Conservation (phyloP, 2,329 filamentous ascomycete species). For the Talaromyces sp. region DNA sequence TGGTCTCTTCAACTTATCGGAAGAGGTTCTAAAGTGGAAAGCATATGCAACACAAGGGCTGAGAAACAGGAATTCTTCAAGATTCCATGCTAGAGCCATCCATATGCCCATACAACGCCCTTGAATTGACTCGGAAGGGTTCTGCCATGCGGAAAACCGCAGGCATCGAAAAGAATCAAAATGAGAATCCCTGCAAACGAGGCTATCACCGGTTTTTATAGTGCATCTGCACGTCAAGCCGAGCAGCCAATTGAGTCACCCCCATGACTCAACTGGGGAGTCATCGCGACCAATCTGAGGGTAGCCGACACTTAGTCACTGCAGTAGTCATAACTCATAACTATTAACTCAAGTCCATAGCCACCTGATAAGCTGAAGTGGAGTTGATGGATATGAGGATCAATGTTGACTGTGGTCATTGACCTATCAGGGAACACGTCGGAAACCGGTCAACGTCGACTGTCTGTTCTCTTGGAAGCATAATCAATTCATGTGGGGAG, state of each 20-base stretch:
- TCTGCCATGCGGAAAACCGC: neutral
- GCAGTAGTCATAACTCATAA: neutral
- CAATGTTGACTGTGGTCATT: neutral
- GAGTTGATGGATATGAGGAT: neutral
- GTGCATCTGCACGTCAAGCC: neutral
- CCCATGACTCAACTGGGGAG: neutral
- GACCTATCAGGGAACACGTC: neutral
- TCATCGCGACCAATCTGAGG: neutral
- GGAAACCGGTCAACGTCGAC: neutral
- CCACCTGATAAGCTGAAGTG: neutral
- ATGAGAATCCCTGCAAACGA: neutral
- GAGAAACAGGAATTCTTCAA: neutral
- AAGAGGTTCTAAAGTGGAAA: neutral
- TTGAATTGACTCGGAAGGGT: neutral
- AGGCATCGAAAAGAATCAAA: neutral
- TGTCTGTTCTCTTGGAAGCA: neutral
- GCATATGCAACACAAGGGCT: neutral
- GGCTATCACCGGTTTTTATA: constrained; percentile 3
- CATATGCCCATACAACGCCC: neutral
- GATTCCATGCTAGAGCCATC: neutral
- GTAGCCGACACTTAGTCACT: neutral
- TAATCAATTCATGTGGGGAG: neutral
- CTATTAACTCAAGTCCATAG: neutral
- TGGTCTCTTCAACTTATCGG: neutral
- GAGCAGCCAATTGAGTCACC: neutral